Conservation (phyloP, 2,329 filamentous ascomycete species). For the Reticulascus tulasneorum region DNA sequence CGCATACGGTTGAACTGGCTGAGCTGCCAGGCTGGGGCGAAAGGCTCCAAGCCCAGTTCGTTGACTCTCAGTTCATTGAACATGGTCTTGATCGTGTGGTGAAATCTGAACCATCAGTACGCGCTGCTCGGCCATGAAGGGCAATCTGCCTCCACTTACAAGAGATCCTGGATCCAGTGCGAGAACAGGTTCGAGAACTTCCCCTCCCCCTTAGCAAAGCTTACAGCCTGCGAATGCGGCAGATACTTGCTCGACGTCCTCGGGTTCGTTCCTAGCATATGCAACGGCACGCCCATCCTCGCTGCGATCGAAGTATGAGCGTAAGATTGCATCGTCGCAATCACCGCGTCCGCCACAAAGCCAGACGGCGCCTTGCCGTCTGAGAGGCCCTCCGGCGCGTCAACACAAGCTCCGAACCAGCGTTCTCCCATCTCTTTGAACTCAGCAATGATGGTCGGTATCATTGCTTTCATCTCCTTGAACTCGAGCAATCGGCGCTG, state of each 20-base stretch:
- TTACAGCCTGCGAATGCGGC: slow-evolving; percentile 9
- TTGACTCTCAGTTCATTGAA: slow-evolving; percentile 42
- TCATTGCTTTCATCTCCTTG: slow-evolving; percentile 11
- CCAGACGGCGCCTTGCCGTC: neutral
- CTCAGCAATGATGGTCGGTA: slow-evolving; percentile 8
- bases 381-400: neutral
- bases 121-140: too few relatives aligned
- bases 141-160: slow-evolving; percentile 7
- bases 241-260: slow-evolving; percentile 8
- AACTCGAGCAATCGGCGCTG: slow-evolving; percentile 9
- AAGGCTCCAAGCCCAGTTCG: slow-evolving; percentile 39
- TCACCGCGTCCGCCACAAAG: slow-evolving; percentile 22
- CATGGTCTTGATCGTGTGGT: slow-evolving; percentile 20
- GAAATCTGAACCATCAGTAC: slow-evolving; percentile 5
- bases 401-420: slow-evolving; percentile 18
- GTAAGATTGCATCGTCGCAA: slow-evolving; percentile 21
- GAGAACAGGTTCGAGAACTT: slow-evolving; percentile 4
- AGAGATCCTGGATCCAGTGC: slow-evolving; percentile 7
- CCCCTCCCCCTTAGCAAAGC: slow-evolving; percentile 1
- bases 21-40: slow-evolving; percentile 44
- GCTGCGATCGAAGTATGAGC: slow-evolving; percentile 37
- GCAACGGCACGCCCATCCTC: slow-evolving; percentile 55
- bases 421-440: slow-evolving; percentile 15
- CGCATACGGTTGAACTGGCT: slow-evolving; percentile 42
- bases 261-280: slow-evolving; percentile 61